Base-by-base conservation (phyloP, 2,329 filamentous ascomycete genomes). In the Fusarium liriodendri region DNA sequence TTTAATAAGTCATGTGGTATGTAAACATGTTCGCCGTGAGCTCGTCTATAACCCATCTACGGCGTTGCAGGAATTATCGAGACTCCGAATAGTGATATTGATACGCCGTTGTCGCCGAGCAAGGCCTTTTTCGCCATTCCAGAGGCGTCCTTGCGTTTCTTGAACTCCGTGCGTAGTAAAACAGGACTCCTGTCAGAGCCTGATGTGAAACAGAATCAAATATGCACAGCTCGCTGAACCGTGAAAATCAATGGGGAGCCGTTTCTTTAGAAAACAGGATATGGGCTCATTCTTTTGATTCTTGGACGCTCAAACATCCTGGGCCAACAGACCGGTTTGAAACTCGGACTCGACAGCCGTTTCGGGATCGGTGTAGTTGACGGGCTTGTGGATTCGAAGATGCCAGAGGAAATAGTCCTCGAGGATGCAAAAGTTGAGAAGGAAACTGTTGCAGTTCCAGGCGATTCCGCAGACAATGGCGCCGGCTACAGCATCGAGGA, bases 401-500 rank as follows among this genome's bases (percentile, higher is more conserved):
- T 86, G 76, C 84, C 87, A 90, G 38, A 93, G 82, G 78, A 93
- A 92, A 78, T 91, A 93, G 76, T 94, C 92, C 79, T 94, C 92
- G 18, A 93, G 33, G 2, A 89, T 86, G 35, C 92, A 82, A 64
- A 94, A 80, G 79, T 94, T 94, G 63, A 93, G 82, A 64, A 94
- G 79, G 18, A 88, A 76, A 33, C 80, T 80, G 74, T 89, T 89
- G 55, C 81, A 80, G 65, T 87, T 81, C 92, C 92, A 94, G 1
- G 91, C 91, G 6, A 93, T 72, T 4, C 84, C 85, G 75, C 92
- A 94, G 4, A 94, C 91, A 35, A 88, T 77, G 7, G 91, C 89
- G 16, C 92, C 92, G 0, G 91, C 92, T 2, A 93, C 87, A 0
- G 92, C 92, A 79, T 94, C 92, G 8, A 94, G 87, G 57, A 94